phyloP scores from a whole-genome alignment of 2,329 filamentous ascomycete species.

The Diplodia intermedia region DNA sequence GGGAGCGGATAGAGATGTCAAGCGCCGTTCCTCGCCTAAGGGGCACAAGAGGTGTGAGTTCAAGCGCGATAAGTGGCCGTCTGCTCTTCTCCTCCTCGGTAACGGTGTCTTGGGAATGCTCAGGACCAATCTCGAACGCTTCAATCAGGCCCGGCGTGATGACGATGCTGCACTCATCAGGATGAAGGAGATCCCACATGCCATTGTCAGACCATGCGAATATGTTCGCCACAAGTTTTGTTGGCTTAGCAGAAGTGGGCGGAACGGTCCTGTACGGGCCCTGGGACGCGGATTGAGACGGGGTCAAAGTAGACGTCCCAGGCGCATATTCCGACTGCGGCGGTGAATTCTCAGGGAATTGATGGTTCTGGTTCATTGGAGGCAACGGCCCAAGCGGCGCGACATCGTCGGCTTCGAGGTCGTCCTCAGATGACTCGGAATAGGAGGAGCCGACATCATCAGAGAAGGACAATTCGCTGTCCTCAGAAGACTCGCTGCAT shows the following conservation, averaged over 20 bases:
- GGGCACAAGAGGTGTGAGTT: conserved; percentile 89
- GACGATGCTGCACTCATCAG: conserved; percentile 67
- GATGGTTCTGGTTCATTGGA: conserved; percentile 35
- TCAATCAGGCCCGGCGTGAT: conserved; percentile 70
- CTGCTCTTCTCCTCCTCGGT: conserved; percentile 39
- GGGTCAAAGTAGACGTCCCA: conserved; percentile 65
- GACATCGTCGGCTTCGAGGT: conserved; percentile 58
- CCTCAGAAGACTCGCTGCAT: conserved; percentile 65
- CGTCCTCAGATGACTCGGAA: conserved; percentile 63
- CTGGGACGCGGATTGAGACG: conserved; percentile 84
- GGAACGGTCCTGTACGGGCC: conserved; percentile 66
- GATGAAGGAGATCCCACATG: conserved; percentile 66
- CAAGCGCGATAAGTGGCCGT: conserved; percentile 71
- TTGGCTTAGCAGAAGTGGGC: conserved; percentile 58
- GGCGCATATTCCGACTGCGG: conserved; percentile 50
- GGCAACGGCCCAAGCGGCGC: conserved; percentile 34
- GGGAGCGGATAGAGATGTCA: conserved; percentile 92
- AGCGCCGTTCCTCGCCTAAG: conserved; percentile 89
- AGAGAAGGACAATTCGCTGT: conserved; percentile 60
- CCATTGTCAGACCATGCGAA: conserved; percentile 70
- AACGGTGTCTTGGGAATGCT: conserved; percentile 49
- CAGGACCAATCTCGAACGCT: conserved; percentile 63
- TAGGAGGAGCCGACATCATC: conserved; percentile 61
- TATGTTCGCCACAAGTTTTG: conserved; percentile 64
- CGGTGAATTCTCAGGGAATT: conserved; percentile 53